Evolutionary conservation across 805 yeast genomes (phyloP), one percentile per base, ranked within the genome.

Genomic region (Ogataea neopini): DNA sequence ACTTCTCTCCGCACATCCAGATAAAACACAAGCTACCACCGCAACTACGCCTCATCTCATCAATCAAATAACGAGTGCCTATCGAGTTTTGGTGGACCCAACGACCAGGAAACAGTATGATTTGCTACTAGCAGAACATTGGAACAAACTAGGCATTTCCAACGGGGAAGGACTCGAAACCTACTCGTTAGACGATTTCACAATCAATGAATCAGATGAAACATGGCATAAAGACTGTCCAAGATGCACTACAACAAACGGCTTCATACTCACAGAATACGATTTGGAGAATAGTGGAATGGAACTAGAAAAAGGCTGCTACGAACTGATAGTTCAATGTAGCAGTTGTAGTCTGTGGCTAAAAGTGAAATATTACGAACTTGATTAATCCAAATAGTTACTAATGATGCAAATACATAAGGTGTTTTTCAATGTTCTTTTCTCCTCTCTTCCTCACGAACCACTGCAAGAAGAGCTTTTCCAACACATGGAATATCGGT

Each of bases 301-400:
- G 3, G 53, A 46, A 3, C 40, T 48, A 3, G 54, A 48, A 2
- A 68, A 70, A 30, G 74, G 72, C 0, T 75, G 73, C 29, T 84
- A 72, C 53, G 86, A 84, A 52, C 75, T 91, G 1, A 73, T 88
- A 18, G 80, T 88, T 0, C 96, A 91, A 59, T 92, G 98, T 62
- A 62, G 69, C 10, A 82, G 86, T 26, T 92, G 98, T 64, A 87
- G 96, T 62, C 62, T 90, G 25, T 92, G 97, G 96, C 66, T 92
- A 20, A 80, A 81, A 43, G 90, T 92, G 1, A 75, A 73, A 53
- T 88, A 84, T 59, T 80, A 73, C 54, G 90, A 81, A 53, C 70
- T 56, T 20, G 64, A 61, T 6, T 64, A 62, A 30, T 37, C 25
- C 25, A 22, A 22, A 30, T 19, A 25, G 19, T 8, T 25, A 25